Percentiles rank a stretch among this genome's conserved stretches.
These are phyloP conservation scores for Exserohilum turcica DNA, from an alignment of 2,329 filamentous ascomycete genomes.

Conservation along the genomic window DNA sequence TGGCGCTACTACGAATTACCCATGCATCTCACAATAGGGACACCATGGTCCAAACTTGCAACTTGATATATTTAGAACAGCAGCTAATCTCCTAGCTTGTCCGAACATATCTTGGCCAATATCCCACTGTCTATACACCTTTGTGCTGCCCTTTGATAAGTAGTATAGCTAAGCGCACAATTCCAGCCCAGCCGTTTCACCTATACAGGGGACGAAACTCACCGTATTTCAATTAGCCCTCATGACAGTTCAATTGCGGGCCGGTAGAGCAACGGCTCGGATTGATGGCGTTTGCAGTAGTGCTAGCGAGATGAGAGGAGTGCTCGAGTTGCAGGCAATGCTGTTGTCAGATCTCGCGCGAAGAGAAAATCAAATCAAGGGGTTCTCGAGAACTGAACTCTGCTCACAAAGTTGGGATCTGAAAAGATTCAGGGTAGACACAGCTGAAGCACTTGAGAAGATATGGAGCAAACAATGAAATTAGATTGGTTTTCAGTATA, in stretches of 20 bases:
- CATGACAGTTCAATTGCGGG: neutral
- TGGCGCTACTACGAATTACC: neutral
- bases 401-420: neutral
- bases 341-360: neutral
- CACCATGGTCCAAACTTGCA: neutral
- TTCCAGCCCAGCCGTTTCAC: neutral
- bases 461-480: neutral
- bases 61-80: neutral
- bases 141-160: neutral
- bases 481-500: no score
- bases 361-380: neutral
- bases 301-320: neutral
- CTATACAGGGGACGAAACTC: neutral
- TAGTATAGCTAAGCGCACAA: neutral
- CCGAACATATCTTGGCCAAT: neutral
- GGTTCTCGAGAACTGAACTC: neutral
- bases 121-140: neutral
- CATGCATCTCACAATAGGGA: neutral
- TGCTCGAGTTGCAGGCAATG: neutral
- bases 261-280: neutral
- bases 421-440: neutral
- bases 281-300: neutral
- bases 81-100: neutral
- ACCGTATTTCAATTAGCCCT: neutral
- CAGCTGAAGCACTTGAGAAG: neutral